These are phyloP conservation scores for Zasmidium citrigriseum DNA, from an alignment of 2,329 filamentous ascomycete genomes.

Conservation along the genomic window DNA sequence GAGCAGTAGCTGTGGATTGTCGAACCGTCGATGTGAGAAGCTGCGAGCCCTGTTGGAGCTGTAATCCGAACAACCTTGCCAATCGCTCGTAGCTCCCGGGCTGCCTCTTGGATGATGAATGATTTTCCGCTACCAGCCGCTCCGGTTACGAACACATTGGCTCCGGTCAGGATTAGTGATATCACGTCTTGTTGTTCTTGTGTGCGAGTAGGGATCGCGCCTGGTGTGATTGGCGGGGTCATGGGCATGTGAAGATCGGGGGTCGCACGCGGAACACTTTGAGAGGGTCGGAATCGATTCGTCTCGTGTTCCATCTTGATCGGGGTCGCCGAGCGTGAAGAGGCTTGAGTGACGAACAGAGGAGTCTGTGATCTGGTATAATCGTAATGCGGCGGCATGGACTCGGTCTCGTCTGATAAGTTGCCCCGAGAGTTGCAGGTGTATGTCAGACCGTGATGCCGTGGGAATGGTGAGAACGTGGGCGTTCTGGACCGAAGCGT, in stretches of 20 bases:
- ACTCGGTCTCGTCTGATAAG: background rate
- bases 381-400: background rate
- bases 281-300: background rate
- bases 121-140: constrained; percentile 64
- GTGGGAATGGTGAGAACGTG: no score
- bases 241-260: background rate
- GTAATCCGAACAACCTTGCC: constrained; percentile 51
- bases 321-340: background rate
- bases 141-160: constrained; percentile 66
- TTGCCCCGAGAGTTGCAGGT: no score
- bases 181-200: background rate
- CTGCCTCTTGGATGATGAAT: constrained; percentile 55
- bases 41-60: constrained; percentile 62
- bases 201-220: background rate
- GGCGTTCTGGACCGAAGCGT: no score
- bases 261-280: background rate
- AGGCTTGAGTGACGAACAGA: background rate
- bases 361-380: background rate
- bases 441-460: no score
- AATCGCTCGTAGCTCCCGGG: constrained; percentile 37
- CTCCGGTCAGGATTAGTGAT: constrained; percentile 35
- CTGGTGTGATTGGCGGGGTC: background rate
- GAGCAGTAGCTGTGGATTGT: constrained; percentile 62
- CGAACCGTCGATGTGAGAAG: constrained; percentile 56
- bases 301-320: background rate